phyloP scores from a whole-genome alignment of 2,329 filamentous ascomycete species.

The Colletotrichum theobromicola region DNA sequence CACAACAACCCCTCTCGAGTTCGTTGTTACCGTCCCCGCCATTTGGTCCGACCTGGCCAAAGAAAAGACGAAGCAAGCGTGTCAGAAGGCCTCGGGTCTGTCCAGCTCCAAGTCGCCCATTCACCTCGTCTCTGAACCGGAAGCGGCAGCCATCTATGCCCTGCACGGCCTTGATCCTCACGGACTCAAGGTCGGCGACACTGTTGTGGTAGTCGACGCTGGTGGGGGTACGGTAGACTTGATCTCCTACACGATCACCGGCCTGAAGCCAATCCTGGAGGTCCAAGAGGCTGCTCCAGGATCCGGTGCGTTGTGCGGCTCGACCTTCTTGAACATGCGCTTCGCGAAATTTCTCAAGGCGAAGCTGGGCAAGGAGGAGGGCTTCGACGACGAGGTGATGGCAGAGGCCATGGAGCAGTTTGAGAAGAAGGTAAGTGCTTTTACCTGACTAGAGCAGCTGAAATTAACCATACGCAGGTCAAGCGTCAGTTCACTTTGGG shows the following conservation, averaged over 20 bases:
- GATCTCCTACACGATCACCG: constrained; percentile 55
- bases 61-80: constrained; percentile 52
- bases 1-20: constrained; percentile 51
- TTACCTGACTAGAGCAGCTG: neutral
- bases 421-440: constrained; percentile 38
- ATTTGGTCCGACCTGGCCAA: constrained; percentile 64
- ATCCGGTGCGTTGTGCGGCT: constrained; percentile 55
- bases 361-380: constrained; percentile 47
- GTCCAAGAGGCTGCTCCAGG: constrained; percentile 55
- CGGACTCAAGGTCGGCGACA: constrained; percentile 47
- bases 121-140: constrained; percentile 55
- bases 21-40: constrained; percentile 62
- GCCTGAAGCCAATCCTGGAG: constrained; percentile 46
- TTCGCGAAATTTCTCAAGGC: constrained; percentile 50
- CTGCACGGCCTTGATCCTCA: constrained; percentile 47
- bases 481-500: constrained; percentile 33
- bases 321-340: constrained; percentile 52
- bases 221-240: constrained; percentile 61
- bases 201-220: constrained; percentile 59
- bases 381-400: constrained; percentile 46
- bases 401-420: constrained; percentile 47
- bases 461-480: constrained; percentile 33
- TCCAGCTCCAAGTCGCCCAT: constrained; percentile 37
- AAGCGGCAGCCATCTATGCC: constrained; percentile 57
- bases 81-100: constrained; percentile 39